Conservation (phyloP, 805 yeast species). For the Candida patagonica region DNA sequence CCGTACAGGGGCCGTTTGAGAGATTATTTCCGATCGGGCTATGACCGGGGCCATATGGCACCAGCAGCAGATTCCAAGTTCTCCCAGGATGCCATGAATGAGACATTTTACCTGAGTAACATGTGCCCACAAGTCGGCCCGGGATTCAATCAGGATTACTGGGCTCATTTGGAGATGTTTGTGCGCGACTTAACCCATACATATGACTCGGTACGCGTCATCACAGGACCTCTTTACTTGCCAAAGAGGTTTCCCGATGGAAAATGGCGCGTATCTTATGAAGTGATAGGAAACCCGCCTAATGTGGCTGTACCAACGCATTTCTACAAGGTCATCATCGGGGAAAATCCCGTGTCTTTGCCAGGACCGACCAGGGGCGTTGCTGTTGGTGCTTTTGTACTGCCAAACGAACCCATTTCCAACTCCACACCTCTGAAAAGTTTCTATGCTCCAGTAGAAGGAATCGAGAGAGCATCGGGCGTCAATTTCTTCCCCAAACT, state of each 20-base stretch:
- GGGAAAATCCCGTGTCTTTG: slow-evolving; percentile 40
- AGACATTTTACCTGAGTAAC: slow-evolving; percentile 81
- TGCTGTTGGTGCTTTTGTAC: slow-evolving; percentile 84
- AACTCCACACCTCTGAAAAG: slow-evolving; percentile 61
- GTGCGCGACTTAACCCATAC: slow-evolving; percentile 64
- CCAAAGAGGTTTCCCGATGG: slow-evolving; percentile 79
- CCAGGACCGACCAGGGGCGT: slow-evolving; percentile 24
- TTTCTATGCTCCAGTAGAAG: slow-evolving; percentile 84
- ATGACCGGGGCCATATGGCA: slow-evolving; percentile 94
- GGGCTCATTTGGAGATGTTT: slow-evolving; percentile 96
- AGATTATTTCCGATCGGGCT: slow-evolving; percentile 91
- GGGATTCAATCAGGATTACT: slow-evolving; percentile 93
- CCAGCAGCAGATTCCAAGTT: slow-evolving; percentile 97
- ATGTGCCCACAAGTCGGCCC: slow-evolving; percentile 97
- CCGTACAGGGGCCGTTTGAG: slow-evolving; percentile 65
- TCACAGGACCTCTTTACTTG: slow-evolving; percentile 89
- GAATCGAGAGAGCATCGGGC: slow-evolving; percentile 81
- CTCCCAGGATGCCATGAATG: slow-evolving; percentile 87
- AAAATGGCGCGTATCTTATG: slow-evolving; percentile 75
- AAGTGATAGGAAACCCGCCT: slow-evolving; percentile 95
- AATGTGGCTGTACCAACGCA: slow-evolving; percentile 96
- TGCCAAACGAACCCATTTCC: slow-evolving; percentile 77
- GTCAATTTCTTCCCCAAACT: slow-evolving; percentile 66
- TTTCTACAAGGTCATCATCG: slow-evolving; percentile 83
- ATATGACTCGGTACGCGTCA: slow-evolving; percentile 69